Base-by-base conservation (phyloP, 495 filamentous ascomycete species). In the Acidiella bohemica region DNA sequence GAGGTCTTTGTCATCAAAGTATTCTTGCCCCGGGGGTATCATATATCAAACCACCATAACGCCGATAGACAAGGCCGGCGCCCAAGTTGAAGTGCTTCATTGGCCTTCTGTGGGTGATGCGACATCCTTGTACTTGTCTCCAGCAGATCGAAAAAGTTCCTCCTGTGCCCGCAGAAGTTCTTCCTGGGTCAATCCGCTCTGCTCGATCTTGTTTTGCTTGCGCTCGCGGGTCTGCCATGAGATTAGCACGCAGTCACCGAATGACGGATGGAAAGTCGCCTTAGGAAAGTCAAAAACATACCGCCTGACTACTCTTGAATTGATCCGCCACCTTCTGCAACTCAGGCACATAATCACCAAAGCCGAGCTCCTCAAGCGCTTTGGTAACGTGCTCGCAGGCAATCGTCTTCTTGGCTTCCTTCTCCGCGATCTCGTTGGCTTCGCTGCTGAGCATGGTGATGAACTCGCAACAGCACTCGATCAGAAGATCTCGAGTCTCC, bases 391-490 rank as follows among this genome's bases (percentile, higher is more conserved):
- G 90, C 53, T 97, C 90, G 49, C 81, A 86, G 0, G 86, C 87
- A 40, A 97, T 97, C 0, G 90, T 97, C 67, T 97, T 97, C 70
- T 97, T 97, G 9, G 85, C 80, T 47, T 97, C 90, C 53, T 88
- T 93, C 61, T 97, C 90, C 12, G 85, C 84, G 47, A 97, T 97
- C 50, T 97, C 90, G 58, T 97, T 97, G 7, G 90, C 92, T 64
- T 97, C 86, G 25, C 83, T 90, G 18, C 87, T 94, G 40, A 97
- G 82, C 40, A 97, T 71, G 8, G 92, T 95, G 59, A 97, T 95
- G 66, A 96, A 97, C 57, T 97, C 90, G 47, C 96, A 90, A 57
- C 92, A 97, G 67, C 88, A 96, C 62, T 96, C 90, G 63, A 96
- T 96, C 30, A 97, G 72, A 4, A 95, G 67, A 53, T 97, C 90